Percentiles rank a stretch among this genome's conserved stretches.
Evolutionary conservation across 176 grass and related monocot species (phyloP).

Genomic region (Phyllostachys edulis): DNA sequence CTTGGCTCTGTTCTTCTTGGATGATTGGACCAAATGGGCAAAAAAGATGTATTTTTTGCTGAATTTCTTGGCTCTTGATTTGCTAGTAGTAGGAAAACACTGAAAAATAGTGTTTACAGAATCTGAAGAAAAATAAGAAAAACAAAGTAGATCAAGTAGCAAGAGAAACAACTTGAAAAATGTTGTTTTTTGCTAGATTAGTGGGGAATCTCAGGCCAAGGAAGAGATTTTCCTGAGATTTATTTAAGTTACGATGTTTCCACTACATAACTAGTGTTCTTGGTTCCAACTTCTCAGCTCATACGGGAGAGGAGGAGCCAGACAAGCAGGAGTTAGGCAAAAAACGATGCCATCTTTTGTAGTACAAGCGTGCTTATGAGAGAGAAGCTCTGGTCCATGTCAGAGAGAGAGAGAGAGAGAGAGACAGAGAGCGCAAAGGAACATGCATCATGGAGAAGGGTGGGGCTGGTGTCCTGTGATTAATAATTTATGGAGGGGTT

Average conservation of each 20-base stretch:
- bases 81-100: not conserved
- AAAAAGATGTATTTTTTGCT: not conserved
- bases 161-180: constrained; percentile 18
- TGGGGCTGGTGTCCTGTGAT: constrained; percentile 40
- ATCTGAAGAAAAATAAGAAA: not conserved
- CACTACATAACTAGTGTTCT: constrained; percentile 37
- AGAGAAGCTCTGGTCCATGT: constrained; percentile 23
- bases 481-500: constrained; percentile 40
- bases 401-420: not conserved
- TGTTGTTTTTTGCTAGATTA: constrained; percentile 27
- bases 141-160: constrained; percentile 13
- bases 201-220: constrained; percentile 6
- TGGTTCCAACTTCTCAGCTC: constrained; percentile 37
- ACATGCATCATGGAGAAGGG: constrained; percentile 41
- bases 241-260: constrained; percentile 13
- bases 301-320: constrained; percentile 6
- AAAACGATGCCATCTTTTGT: constrained; percentile 49
- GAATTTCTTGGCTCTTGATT: constrained; percentile 25
- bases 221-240: not conserved
- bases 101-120: not conserved
- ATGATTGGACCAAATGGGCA: not conserved
- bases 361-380: constrained; percentile 26
- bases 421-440: not conserved
- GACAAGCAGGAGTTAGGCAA: constrained; percentile 30
- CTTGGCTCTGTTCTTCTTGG: not conserved